Conservation (phyloP, 2,329 filamentous ascomycete genomes). For the Claviceps purpurea region DNA sequence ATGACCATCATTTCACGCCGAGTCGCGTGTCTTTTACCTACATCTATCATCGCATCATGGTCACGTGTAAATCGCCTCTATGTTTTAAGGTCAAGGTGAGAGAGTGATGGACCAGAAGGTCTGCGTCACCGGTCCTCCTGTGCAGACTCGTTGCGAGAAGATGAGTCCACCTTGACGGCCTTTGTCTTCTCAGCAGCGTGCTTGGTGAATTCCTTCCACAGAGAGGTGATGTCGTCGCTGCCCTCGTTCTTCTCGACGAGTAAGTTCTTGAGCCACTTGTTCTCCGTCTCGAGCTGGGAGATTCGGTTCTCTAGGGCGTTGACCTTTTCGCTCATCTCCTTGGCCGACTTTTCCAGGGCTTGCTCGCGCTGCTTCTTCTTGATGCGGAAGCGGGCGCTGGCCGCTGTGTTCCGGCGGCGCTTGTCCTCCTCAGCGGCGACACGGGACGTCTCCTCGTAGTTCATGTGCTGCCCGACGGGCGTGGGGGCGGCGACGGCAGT, state of each 20-base stretch:
- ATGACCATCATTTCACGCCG: neutral
- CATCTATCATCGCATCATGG: constrained; percentile 1
- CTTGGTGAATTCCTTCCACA: constrained; percentile 38
- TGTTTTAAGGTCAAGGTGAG: neutral
- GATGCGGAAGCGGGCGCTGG: constrained; percentile 76
- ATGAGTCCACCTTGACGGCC: constrained; percentile 13
- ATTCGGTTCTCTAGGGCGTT: constrained; percentile 58
- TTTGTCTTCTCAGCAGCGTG: constrained; percentile 19
- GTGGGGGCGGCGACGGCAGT: constrained; percentile 10
- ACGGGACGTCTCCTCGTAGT: constrained; percentile 58
- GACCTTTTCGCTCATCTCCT: constrained; percentile 74
- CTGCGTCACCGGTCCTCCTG: constrained; percentile 12
- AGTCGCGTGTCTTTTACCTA: neutral
- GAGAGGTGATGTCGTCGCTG: constrained; percentile 36
- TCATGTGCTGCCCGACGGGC: constrained; percentile 28
- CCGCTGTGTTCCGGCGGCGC: constrained; percentile 76
- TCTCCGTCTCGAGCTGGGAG: constrained; percentile 67
- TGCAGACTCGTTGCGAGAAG: constrained; percentile 4
- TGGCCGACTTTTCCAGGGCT: constrained; percentile 66
- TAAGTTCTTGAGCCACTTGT: constrained; percentile 69
- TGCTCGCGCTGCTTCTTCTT: constrained; percentile 96
- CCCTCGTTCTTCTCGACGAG: constrained; percentile 70
- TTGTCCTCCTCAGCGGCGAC: constrained; percentile 79
- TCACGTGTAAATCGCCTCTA: neutral
- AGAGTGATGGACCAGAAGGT: neutral